Evolutionary conservation across 192 early-diverging fungal genomes (phyloP).

Genomic region (Coemansia sp.): DNA sequence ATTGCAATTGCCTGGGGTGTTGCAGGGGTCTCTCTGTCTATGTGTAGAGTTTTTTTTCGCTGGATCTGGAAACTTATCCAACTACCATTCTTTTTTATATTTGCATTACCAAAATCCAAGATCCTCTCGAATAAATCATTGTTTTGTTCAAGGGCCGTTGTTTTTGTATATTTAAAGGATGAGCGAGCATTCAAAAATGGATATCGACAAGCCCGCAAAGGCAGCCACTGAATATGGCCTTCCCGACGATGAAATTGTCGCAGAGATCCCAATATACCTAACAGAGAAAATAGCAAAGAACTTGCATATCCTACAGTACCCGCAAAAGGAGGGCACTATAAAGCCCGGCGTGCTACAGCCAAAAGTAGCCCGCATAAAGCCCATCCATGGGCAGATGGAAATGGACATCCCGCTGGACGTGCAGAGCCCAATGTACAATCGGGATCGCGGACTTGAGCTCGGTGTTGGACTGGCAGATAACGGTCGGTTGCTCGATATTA

Average conservation of each 20-base stretch:
- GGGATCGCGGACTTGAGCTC: conserved; percentile 73
- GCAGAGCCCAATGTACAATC: conserved; percentile 69
- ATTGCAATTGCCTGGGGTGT: neutral
- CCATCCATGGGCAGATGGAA: conserved; percentile 78
- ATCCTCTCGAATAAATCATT: too few species aligned
- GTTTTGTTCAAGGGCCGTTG: neutral
- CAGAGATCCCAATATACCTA: conserved; percentile 80
- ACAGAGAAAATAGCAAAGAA: conserved; percentile 65
- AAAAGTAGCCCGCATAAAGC: conserved; percentile 75
- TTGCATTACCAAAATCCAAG: neutral
- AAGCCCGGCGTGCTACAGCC: conserved; percentile 54
- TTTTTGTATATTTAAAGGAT: neutral
- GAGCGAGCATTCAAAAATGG: neutral
- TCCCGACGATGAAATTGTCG: conserved; percentile 66
- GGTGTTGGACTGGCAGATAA: conserved; percentile 74
- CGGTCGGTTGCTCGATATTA: conserved; percentile 74
- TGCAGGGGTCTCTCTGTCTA: too few species aligned
- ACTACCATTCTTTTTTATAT: neutral
- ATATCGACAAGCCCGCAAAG: neutral
- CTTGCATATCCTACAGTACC: conserved; percentile 85
- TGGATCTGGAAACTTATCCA: too few species aligned
- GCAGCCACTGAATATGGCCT: conserved; percentile 42
- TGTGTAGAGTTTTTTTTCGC: too few species aligned
- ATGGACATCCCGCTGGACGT: conserved; percentile 82
- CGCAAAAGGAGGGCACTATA: conserved; percentile 56